These are phyloP conservation scores for Pseudocercospora vitis DNA, from an alignment of 2,329 filamentous ascomycete species.

Conservation along the genomic window DNA sequence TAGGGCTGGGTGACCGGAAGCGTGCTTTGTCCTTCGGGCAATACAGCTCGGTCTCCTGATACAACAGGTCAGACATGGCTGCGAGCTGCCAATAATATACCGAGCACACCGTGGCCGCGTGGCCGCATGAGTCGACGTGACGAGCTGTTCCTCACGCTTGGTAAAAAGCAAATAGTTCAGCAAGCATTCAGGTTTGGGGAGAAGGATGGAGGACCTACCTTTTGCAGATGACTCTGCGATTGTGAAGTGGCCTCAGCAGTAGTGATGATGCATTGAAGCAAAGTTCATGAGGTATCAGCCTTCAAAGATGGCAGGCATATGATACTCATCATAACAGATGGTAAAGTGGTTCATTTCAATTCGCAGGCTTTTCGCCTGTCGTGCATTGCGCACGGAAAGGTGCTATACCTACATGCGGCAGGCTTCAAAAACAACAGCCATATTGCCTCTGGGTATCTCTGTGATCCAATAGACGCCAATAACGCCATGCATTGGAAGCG, in stretches of 20 bases:
- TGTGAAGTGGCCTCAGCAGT: background rate
- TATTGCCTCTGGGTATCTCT: slow-evolving; percentile 29
- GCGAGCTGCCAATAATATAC: background rate
- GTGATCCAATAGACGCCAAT: slow-evolving; percentile 31
- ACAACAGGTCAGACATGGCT: slow-evolving; percentile 1
- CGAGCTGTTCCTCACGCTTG: slow-evolving; percentile 4
- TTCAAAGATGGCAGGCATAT: slow-evolving; percentile 23
- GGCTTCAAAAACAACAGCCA: slow-evolving; percentile 36
- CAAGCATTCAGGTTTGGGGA: slow-evolving; percentile 4
- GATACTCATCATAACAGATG: slow-evolving; percentile 17
- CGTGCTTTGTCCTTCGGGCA: slow-evolving; percentile 6
- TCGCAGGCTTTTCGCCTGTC: slow-evolving; percentile 33
- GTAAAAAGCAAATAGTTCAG: slow-evolving; percentile 2
- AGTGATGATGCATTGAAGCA: background rate
- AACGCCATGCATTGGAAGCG: slow-evolving; percentile 36
- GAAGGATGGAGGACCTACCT: slow-evolving; percentile 16
- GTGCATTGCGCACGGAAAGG: slow-evolving; percentile 25
- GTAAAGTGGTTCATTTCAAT: slow-evolving; percentile 28
- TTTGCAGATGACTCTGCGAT: slow-evolving; percentile 3
- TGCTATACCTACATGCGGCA: slow-evolving; percentile 32
- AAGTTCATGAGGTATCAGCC: slow-evolving; percentile 14
- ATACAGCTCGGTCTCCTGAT: slow-evolving; percentile 7
- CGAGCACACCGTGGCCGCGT: slow-evolving; percentile 4
- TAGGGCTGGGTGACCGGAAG: slow-evolving; percentile 5
- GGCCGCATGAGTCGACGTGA: slow-evolving; percentile 1